Evolutionary conservation across 352 stramenopile species (phyloP).

Genomic region (Phytophthora melonis): DNA sequence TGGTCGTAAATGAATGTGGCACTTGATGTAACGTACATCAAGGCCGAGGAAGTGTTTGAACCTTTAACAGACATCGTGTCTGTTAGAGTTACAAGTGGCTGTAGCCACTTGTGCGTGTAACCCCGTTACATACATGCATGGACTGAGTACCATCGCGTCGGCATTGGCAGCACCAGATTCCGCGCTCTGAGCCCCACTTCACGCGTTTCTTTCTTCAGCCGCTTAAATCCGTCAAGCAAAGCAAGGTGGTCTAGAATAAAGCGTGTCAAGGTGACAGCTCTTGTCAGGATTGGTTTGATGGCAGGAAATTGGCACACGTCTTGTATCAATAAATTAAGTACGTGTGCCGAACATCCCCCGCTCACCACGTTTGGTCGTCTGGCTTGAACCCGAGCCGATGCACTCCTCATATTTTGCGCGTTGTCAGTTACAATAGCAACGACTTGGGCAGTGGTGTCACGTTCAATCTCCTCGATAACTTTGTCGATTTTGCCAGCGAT

Average conservation of each 20-base stretch:
- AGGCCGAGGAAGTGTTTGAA: too few relatives aligned
- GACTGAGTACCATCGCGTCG: constrained; percentile 14
- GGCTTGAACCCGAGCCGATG: neutral
- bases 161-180: constrained; percentile 12
- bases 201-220: neutral
- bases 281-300: neutral
- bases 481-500: constrained; percentile 4
- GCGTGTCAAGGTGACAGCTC: constrained; percentile 4
- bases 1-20: too few relatives aligned
- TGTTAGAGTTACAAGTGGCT: too few relatives aligned
- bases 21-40: too few relatives aligned
- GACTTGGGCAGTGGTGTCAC: neutral
- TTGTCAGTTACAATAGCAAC: constrained; percentile 5
- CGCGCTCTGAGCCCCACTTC: neutral
- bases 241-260: constrained; percentile 10
- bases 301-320: constrained; percentile 6
- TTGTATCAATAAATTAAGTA: constrained; percentile 18
- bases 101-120: too few relatives aligned
- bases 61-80: too few relatives aligned
- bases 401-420: constrained; percentile 11
- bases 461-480: neutral
- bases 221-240: constrained; percentile 14
- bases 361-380: constrained; percentile 2
- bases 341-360: constrained; percentile 16
- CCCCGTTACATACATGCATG: neutral